Evolutionary conservation across 2,329 filamentous ascomycete genomes (phyloP).

Genomic region (Tolypocladium inflatum): DNA sequence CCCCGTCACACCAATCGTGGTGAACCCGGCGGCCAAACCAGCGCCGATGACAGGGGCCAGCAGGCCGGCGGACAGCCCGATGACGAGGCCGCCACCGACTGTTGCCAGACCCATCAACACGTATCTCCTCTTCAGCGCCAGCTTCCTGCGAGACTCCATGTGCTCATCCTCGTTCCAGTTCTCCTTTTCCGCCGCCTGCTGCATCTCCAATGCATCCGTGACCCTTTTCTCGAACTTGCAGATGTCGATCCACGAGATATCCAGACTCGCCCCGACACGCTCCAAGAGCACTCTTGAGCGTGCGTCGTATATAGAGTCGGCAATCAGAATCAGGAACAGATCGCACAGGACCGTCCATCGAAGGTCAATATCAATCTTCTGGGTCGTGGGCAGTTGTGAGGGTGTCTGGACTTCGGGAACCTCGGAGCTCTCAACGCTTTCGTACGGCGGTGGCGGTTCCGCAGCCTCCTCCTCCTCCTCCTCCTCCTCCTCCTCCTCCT

Average conservation of each 20-base stretch:
- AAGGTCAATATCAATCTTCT: constrained; percentile 88
- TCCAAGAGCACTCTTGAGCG: constrained; percentile 80
- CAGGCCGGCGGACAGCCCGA: constrained; percentile 85
- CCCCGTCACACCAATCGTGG: constrained; percentile 84
- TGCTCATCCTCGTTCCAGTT: constrained; percentile 97
- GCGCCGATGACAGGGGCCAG: constrained; percentile 90
- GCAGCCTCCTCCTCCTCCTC: constrained; percentile 19
- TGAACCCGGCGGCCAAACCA: constrained; percentile 87
- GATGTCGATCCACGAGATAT: constrained; percentile 84
- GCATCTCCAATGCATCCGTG: constrained; percentile 95
- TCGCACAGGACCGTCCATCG: constrained; percentile 97
- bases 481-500: constrained; percentile 26
- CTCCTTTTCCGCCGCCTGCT: constrained; percentile 86
- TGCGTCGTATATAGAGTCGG: constrained; percentile 88
- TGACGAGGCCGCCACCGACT: constrained; percentile 88
- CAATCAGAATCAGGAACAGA: constrained; percentile 87
- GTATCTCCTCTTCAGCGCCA: constrained; percentile 72
- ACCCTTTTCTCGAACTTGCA: constrained; percentile 95
- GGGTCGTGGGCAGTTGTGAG: constrained; percentile 69
- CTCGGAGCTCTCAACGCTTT: constrained; percentile 56
- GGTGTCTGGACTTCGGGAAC: constrained; percentile 73
- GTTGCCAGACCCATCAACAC: constrained; percentile 96
- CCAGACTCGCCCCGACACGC: constrained; percentile 68
- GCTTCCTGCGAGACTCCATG: constrained; percentile 75
- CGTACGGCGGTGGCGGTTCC: constrained; percentile 48